Evolutionary conservation across 139 green algal genomes (phyloP).

Genomic region (Tetraselmis striata): DNA sequence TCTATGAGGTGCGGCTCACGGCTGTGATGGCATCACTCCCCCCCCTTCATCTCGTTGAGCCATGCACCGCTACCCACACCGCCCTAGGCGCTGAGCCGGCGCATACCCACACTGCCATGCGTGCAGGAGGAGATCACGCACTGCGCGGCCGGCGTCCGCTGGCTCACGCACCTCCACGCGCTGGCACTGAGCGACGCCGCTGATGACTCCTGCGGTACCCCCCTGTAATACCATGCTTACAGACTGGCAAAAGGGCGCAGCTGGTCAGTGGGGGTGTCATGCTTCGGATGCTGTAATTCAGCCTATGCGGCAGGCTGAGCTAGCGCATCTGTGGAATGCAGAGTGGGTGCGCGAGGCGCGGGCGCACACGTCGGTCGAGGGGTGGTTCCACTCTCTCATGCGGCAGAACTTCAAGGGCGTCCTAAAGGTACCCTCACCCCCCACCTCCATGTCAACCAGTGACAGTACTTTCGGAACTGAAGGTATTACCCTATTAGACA

Average conservation of each 20-base stretch:
- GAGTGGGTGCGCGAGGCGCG: constrained; percentile 44
- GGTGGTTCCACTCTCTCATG: constrained; percentile 73
- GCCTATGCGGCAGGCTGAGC: no score
- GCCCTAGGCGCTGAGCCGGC: neutral
- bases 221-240: neutral
- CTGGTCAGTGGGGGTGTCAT: no score
- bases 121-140: constrained; percentile 81
- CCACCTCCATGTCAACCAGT: neutral
- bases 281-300: no score
- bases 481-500: no score
- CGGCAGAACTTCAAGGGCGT: constrained; percentile 60
- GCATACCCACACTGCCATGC: no score
- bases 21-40: neutral
- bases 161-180: constrained; percentile 64
- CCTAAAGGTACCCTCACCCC: constrained; percentile 40
- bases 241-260: no score
- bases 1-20: constrained; percentile 53
- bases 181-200: constrained; percentile 10
- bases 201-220: neutral
- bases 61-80: neutral
- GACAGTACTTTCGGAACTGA: no score
- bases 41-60: neutral
- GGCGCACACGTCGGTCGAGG: constrained; percentile 36
- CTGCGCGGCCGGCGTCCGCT: constrained; percentile 77
- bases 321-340: no score